Evolutionary conservation across 345 rosid species (phyloP).

Genomic region (Gossypium australe): DNA sequence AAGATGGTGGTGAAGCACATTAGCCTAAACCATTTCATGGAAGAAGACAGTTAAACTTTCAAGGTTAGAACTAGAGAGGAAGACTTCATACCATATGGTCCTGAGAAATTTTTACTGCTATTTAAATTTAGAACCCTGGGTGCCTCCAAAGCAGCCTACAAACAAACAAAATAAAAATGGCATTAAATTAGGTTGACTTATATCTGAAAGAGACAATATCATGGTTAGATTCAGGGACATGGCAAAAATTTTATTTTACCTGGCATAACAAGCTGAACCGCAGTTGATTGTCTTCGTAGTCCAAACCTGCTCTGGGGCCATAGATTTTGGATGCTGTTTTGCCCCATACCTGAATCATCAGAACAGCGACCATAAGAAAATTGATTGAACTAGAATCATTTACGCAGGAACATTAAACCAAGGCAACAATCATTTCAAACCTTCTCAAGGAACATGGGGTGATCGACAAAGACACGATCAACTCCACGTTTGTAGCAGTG

Average conservation of each 20-base stretch:
- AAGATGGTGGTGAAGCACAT: not conserved
- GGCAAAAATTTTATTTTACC: conserved; percentile 25
- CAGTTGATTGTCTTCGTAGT: conserved; percentile 81
- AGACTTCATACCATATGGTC: conserved; percentile 68
- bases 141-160: conserved; percentile 92
- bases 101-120: conserved; percentile 56
- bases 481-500: conserved; percentile 90
- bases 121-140: conserved; percentile 71
- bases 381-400: not conserved
- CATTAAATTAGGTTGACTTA: not conserved
- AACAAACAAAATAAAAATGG: not conserved
- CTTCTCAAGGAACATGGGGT: conserved; percentile 87
- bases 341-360: conserved; percentile 67
- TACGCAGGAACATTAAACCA: not conserved
- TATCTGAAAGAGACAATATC: not conserved
- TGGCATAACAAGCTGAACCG: conserved; percentile 81
- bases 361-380: conserved; percentile 5
- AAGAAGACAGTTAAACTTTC: not conserved
- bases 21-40: not conserved
- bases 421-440: conserved; percentile 26
- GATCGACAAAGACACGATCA: conserved; percentile 89
- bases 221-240: not conserved
- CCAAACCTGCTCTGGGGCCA: conserved; percentile 71
- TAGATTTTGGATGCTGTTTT: conserved; percentile 85
- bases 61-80: not conserved